Evolutionary conservation across 148 eudicot species (phyloP).

Genomic region (Suaeda aralocaspica): DNA sequence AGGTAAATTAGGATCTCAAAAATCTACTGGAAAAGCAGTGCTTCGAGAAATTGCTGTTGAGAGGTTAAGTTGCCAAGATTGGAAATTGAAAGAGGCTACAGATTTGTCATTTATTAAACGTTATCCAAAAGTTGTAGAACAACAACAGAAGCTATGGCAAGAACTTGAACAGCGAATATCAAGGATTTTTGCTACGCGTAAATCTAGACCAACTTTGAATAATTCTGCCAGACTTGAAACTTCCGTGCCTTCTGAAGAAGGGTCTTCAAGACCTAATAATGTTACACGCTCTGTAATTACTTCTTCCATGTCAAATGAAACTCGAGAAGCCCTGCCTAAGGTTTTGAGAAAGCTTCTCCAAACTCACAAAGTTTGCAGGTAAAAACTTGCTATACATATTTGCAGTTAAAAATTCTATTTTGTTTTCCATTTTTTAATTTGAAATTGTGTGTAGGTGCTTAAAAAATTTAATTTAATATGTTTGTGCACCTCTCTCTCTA

Average conservation of each 20-base stretch:
- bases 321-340: constrained; percentile 59
- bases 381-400: constrained; percentile 8
- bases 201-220: constrained; percentile 18
- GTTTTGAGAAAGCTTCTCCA: constrained; percentile 60
- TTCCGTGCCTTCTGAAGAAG: constrained; percentile 32
- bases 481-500: too few species aligned
- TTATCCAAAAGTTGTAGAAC: constrained; percentile 42
- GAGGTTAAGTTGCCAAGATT: constrained; percentile 50
- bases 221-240: constrained; percentile 27
- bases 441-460: too few species aligned
- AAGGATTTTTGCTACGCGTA: constrained; percentile 7
- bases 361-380: constrained; percentile 81
- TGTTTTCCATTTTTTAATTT: neutral
- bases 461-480: too few species aligned
- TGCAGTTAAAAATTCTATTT: too few species aligned
- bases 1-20: constrained; percentile 19
- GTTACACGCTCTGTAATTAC: constrained; percentile 27
- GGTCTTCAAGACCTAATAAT: constrained; percentile 30
- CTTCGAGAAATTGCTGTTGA: constrained; percentile 54
- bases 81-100: constrained; percentile 66
- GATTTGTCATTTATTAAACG: constrained; percentile 52
- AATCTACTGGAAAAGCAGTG: constrained; percentile 27
- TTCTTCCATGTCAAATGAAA: constrained; percentile 49
- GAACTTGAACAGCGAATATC: constrained; percentile 22
- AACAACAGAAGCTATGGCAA: constrained; percentile 51